Evolutionary conservation across 2,329 filamentous ascomycete species (phyloP), one percentile per base, ranked within the genome.

Genomic region (Colletotrichum brevisporum): DNA sequence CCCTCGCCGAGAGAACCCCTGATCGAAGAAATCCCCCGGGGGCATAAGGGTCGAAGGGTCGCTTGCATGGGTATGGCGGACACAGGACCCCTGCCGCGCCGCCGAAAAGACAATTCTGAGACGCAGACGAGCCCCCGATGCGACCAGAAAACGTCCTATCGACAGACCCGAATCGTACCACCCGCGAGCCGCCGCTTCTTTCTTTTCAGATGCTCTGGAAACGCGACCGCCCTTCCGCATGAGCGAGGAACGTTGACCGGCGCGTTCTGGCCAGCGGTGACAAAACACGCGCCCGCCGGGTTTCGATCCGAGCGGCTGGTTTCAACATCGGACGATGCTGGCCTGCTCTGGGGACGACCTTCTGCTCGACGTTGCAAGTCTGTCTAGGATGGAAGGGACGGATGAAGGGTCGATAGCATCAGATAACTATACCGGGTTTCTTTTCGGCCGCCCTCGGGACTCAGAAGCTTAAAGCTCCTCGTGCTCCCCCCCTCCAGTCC

Each of bases 261-360:
- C 54, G 48, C 18, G 61, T 41, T 69, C 61, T 65, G 15, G 66
- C 54, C 61, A 45, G 41, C 54, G 24, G 31, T 59, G 53, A 55
- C 54, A 69, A 65, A 55, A 65, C 60, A 54, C 54, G 26, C 50
- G 26, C 50, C 36, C 18, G 21, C 47, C 41, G 16, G 51, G 4
- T 54, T 64, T 50, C 66, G 26, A 69, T 65, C 66, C 61, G 66
- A 65, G 66, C 66, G 61, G 54, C 48, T 54, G 43, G 66, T 69
- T 69, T 69, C 66, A 50, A 69, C 43, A 69, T 69, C 66, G 43
- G 61, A 65, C 66, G 61, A 69, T 65, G 53, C 50, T 54, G 36
- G 27, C 55, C 56, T 45, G 50, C 50, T 51, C 39, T 18, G 54
- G 16, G 47, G 50, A 47, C 31, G 18, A 24, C 50, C 16, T 6